These are phyloP conservation scores for Calonectria honghensis DNA, from an alignment of 2,329 filamentous ascomycete genomes.

Conservation along the genomic window DNA sequence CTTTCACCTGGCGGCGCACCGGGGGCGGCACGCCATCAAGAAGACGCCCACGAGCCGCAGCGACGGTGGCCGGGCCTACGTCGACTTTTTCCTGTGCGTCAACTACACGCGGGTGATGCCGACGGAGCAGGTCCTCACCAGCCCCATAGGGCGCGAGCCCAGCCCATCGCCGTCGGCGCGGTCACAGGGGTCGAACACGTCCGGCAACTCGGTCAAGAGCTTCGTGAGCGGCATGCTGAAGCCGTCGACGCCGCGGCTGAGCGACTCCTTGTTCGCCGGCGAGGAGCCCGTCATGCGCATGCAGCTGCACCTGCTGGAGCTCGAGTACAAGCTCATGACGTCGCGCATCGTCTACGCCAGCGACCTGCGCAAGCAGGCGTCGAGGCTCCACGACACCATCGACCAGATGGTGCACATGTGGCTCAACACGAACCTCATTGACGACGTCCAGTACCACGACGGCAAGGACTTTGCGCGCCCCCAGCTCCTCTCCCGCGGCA, in stretches of 20 bases:
- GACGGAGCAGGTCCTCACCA: neutral
- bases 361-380: slow-evolving; percentile 26
- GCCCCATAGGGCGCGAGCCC: slow-evolving; percentile 25
- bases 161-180: slow-evolving; percentile 36
- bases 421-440: slow-evolving; percentile 39
- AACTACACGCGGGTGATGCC: slow-evolving; percentile 53
- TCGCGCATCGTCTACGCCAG: slow-evolving; percentile 38
- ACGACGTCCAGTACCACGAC: slow-evolving; percentile 39
- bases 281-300: slow-evolving; percentile 34
- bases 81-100: slow-evolving; percentile 58
- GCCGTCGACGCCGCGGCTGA: slow-evolving; percentile 30
- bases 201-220: slow-evolving; percentile 28
- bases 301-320: slow-evolving; percentile 38
- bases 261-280: neutral
- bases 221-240: slow-evolving; percentile 33
- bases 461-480: slow-evolving; percentile 37
- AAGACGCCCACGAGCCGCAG: slow-evolving; percentile 27
- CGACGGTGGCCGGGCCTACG: slow-evolving; percentile 37
- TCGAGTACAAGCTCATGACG: slow-evolving; percentile 42
- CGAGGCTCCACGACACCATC: slow-evolving; percentile 32
- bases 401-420: slow-evolving; percentile 40
- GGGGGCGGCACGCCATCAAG: slow-evolving; percentile 53
- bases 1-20: slow-evolving; percentile 56
- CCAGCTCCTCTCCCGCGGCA: slow-evolving; percentile 7
- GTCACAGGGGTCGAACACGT: slow-evolving; percentile 27